phyloP scores from a whole-genome alignment of 208 protist genomes.

The Leishmania aethiopica region DNA sequence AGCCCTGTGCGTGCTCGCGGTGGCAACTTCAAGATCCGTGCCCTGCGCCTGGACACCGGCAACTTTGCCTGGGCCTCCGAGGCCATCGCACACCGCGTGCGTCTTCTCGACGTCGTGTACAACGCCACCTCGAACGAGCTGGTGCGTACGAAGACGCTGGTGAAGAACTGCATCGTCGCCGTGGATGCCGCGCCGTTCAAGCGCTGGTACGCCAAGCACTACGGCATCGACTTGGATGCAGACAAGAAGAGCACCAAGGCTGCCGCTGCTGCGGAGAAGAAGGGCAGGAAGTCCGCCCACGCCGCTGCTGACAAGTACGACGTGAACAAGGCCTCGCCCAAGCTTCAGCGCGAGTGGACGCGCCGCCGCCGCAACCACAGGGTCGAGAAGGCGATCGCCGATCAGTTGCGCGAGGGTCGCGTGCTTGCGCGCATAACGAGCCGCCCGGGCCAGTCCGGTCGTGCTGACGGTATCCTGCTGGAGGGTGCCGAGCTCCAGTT shows the following conservation, averaged over 20 bases:
- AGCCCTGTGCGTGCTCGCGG: conserved; percentile 95
- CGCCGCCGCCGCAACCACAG: conserved; percentile 68
- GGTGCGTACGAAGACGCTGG: conserved; percentile 99
- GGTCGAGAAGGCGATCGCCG: conserved; percentile 85
- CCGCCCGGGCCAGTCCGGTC: conserved; percentile 98
- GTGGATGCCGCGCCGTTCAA: conserved; percentile 98
- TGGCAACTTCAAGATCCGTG: conserved; percentile 99
- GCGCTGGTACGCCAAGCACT: conserved; percentile 98
- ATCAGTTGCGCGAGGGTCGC: conserved; percentile 96
- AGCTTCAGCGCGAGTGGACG: conserved; percentile 82
- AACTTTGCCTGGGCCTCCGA: conserved; percentile 98
- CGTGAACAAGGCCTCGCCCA: conserved; percentile 65
- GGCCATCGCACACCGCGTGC: conserved; percentile 89
- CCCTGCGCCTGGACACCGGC: conserved; percentile 98
- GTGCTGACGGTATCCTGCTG: conserved; percentile 98
- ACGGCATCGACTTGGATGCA: conserved; percentile 95
- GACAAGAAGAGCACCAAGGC: conserved; percentile 66
- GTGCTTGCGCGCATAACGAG: conserved; percentile 96
- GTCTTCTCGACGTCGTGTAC: conserved; percentile 99
- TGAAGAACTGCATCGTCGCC: conserved; percentile 98
- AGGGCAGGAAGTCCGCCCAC: conserved; percentile 65
- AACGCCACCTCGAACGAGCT: conserved; percentile 99
- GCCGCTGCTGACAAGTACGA: conserved; percentile 72
- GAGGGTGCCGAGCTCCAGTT: conserved; percentile 99
- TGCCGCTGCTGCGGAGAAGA: conserved; percentile 39